These are phyloP conservation scores for Spiromastix sp. DNA, from an alignment of 2,329 filamentous ascomycete genomes.

Conservation along the genomic window DNA sequence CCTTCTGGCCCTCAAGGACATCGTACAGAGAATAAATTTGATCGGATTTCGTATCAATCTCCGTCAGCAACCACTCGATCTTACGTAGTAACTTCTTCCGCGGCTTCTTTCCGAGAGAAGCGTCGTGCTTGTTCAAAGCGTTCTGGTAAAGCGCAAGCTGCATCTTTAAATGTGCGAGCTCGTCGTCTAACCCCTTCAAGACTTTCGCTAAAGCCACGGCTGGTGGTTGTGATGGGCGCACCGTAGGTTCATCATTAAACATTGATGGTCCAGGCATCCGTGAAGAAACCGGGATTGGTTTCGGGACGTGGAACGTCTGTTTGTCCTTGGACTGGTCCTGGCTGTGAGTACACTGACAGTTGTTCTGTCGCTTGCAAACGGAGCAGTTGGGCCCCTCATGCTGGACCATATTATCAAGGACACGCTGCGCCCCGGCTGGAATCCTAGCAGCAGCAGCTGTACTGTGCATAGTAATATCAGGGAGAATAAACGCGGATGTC, in stretches of 20 bases:
- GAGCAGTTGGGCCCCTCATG: constrained; percentile 47
- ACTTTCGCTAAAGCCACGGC: constrained; percentile 68
- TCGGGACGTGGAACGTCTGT: constrained; percentile 35
- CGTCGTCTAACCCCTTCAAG: constrained; percentile 71
- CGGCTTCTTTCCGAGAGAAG: constrained; percentile 53
- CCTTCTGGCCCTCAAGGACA: constrained; percentile 70
- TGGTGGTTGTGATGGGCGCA: constrained; percentile 56
- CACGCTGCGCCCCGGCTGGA: constrained; percentile 29
- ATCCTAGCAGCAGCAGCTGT: constrained; percentile 18
- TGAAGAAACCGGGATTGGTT: constrained; percentile 40
- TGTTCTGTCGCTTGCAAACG: constrained; percentile 40
- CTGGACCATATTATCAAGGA: constrained; percentile 32
- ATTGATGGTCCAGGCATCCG: constrained; percentile 29
- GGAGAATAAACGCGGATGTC: constrained; percentile 55
- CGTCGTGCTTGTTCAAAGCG: constrained; percentile 57
- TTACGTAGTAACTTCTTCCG: constrained; percentile 51
- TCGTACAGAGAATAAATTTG: constrained; percentile 78
- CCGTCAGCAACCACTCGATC: constrained; percentile 51
- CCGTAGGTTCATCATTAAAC: constrained; percentile 45
- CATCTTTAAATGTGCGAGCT: constrained; percentile 65
- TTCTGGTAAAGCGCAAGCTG: constrained; percentile 53
- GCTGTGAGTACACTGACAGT: constrained; percentile 25
- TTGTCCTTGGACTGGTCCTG: constrained; percentile 16
- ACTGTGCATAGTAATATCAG: constrained; percentile 47
- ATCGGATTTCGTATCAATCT: constrained; percentile 62